Percentiles rank a stretch among this genome's conserved stretches.
Conservation (phyloP, 2,329 filamentous ascomycete genomes). For the Pyricularia pennisetigena region DNA sequence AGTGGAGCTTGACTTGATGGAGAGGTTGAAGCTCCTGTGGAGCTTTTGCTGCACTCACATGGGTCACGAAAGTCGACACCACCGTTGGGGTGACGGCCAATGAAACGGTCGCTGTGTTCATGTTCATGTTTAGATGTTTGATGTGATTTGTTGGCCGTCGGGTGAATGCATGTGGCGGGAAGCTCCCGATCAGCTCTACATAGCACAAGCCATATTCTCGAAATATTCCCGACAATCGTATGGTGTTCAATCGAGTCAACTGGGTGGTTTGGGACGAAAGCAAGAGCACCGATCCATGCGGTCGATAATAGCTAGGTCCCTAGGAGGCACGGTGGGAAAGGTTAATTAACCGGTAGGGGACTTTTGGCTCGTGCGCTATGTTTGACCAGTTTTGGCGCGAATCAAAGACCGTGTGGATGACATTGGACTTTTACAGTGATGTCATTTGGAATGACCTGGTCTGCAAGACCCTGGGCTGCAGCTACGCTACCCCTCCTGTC, state of each 20-base stretch:
- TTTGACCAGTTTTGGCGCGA: not conserved
- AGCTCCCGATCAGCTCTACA: not conserved
- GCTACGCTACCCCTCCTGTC: not conserved
- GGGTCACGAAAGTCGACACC: constrained; percentile 74
- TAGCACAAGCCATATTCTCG: not conserved
- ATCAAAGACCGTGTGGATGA: not conserved
- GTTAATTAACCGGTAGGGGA: not conserved
- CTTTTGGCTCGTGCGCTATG: not conserved
- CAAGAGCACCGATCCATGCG: not conserved
- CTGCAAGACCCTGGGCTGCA: not conserved
- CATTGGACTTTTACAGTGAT: not conserved
- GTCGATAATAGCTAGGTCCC: not conserved
- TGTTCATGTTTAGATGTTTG: constrained; percentile 8
- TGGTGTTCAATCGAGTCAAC: not conserved
- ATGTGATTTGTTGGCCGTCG: not conserved
- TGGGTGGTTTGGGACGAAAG: not conserved
- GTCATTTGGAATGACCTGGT: not conserved
- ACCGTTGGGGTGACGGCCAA: constrained; percentile 82
- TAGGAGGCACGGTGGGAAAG: not conserved
- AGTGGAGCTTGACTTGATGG: constrained; percentile 3
- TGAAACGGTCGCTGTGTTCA: constrained; percentile 74
- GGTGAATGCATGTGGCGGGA: not conserved
- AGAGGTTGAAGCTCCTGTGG: not conserved
- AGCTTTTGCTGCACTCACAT: constrained; percentile 48
- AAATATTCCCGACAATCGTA: not conserved